Conservation (phyloP, 768 basidiomycete species). For the Mycena vulgaris region DNA sequence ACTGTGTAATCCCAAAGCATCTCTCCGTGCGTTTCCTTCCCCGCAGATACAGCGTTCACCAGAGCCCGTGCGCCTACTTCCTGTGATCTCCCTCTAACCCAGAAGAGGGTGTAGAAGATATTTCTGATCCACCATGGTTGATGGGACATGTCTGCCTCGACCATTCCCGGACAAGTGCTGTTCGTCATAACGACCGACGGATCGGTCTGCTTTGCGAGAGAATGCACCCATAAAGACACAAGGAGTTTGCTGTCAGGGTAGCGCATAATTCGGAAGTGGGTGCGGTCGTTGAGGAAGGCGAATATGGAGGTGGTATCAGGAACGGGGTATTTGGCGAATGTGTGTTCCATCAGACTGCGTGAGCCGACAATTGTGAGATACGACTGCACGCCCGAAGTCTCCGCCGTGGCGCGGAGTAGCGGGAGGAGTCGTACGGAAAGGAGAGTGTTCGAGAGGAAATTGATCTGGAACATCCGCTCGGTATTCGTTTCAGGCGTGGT, state of each 20-base stretch:
- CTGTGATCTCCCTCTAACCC: conserved; percentile 24
- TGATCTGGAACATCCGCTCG: conserved; percentile 39
- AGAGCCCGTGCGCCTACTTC: conserved; percentile 36
- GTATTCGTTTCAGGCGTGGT: conserved; percentile 32
- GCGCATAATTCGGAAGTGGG: conserved; percentile 17
- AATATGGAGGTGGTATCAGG: conserved; percentile 35
- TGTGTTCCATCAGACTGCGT: conserved; percentile 8
- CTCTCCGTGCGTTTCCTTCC: conserved; percentile 36
- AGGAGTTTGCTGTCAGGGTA: conserved; percentile 39
- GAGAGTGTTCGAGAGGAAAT: conserved; percentile 40
- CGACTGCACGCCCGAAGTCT: conserved; percentile 15
- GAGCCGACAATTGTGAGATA: conserved; percentile 35
- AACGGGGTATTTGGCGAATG: conserved; percentile 25
- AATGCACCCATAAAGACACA: conserved; percentile 32
- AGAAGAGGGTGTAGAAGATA: not conserved
- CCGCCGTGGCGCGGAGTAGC: conserved; percentile 35
- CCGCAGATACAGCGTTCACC: conserved; percentile 35
- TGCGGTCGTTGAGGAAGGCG: conserved; percentile 30
- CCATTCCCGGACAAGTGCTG: conserved; percentile 40
- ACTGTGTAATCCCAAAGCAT: conserved; percentile 28
- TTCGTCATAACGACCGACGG: conserved; percentile 39
- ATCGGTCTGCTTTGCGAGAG: conserved; percentile 34
- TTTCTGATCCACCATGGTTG: conserved; percentile 8
- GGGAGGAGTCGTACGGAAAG: conserved; percentile 41
- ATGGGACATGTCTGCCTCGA: conserved; percentile 31